Conservation (phyloP, 768 basidiomycete species). For the Panellus pusillus region DNA sequence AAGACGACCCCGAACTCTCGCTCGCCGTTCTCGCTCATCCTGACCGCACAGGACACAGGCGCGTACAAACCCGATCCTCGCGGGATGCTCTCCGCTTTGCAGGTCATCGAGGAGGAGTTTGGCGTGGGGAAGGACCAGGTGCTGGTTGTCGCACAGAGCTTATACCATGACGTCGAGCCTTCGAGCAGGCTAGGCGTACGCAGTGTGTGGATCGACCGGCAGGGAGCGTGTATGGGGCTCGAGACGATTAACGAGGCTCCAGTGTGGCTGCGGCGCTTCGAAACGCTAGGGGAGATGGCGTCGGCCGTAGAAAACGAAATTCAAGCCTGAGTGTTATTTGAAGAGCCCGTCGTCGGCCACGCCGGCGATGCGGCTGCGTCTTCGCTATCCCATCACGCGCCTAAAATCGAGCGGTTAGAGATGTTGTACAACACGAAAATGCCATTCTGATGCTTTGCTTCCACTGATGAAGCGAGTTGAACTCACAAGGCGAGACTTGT, state of each 20-base stretch:
- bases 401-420: no score
- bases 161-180: slow-evolving; percentile 66
- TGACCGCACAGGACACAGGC: slow-evolving; percentile 73
- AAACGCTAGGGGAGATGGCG: slow-evolving; percentile 61
- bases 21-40: slow-evolving; percentile 64
- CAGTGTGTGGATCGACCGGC: slow-evolving; percentile 68
- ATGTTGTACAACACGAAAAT: no score
- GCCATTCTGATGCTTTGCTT: no score
- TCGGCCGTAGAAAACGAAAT: slow-evolving; percentile 51
- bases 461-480: no score
- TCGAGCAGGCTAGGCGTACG: slow-evolving; percentile 54
- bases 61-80: slow-evolving; percentile 68
- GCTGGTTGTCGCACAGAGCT: slow-evolving; percentile 66
- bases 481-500: no score
- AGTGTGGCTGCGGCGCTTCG: slow-evolving; percentile 54
- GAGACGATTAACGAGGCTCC: slow-evolving; percentile 28
- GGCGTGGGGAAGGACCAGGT: slow-evolving; percentile 45
- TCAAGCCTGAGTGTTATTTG: not conserved
- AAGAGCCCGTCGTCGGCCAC: no score
- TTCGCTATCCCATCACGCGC: no score
- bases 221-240: slow-evolving; percentile 46
- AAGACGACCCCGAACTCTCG: slow-evolving; percentile 39
- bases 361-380: no score
- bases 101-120: slow-evolving; percentile 43
- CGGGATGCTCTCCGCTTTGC: slow-evolving; percentile 52